phyloP scores from a whole-genome alignment of 2,329 filamentous ascomycete genomes.

The Monosporascus sp. region DNA sequence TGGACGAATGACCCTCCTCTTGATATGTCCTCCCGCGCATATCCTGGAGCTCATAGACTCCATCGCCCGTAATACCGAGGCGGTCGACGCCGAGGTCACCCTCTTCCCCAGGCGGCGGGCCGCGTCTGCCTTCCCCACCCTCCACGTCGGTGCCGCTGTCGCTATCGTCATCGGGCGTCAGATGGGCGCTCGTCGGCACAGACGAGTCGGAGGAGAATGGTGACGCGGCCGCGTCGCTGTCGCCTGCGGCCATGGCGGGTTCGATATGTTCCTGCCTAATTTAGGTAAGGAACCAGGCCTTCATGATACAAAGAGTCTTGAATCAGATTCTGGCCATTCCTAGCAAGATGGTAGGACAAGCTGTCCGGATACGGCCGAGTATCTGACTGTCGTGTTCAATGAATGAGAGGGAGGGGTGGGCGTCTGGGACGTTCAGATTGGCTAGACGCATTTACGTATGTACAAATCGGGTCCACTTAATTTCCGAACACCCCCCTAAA shows the following conservation, averaged over 20 bases:
- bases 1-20: too few species aligned
- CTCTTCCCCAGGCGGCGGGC: too few species aligned
- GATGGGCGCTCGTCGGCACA: background rate
- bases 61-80: background rate
- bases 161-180: constrained; percentile 1
- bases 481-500: too few species aligned
- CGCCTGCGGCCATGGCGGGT: background rate
- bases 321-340: too few species aligned
- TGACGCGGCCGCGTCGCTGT: background rate
- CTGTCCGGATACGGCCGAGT: too few species aligned
- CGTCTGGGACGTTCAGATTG: too few species aligned
- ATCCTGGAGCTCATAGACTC: constrained; percentile 8
- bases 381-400: too few species aligned
- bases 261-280: background rate
- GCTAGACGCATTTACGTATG: too few species aligned
- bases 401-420: too few species aligned
- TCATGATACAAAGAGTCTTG: background rate
- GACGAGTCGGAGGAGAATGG: background rate
- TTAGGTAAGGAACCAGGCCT: background rate
- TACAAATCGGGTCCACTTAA: too few species aligned
- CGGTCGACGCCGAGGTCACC: background rate
- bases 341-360: too few species aligned
- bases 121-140: background rate
- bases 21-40: background rate
- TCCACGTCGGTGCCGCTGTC: background rate